Evolutionary conservation across 202 grass and related monocot genomes (phyloP), one percentile per base, ranked within the genome.

Genomic region (Eragrostis tef): DNA sequence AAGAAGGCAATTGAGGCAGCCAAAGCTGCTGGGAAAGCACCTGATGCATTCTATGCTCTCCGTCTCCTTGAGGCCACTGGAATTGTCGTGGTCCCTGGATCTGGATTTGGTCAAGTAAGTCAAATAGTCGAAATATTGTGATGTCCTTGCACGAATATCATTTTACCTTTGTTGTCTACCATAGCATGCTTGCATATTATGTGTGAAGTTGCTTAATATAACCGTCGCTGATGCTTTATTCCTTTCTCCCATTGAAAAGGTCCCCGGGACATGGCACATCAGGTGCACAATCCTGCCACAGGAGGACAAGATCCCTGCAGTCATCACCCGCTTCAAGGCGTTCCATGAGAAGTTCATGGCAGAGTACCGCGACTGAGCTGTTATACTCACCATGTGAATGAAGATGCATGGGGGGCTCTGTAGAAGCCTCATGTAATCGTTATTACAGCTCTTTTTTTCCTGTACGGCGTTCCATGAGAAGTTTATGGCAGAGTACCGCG

Each of bases 261-360:
- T 99, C 82, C 93, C 93, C 13, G 90, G 95, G 53, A 98, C 95
- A 83, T 98, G 91, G 89, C 95, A 95, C 75, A 56, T 98, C 48
- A 98, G 96, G 62, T 99, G 96, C 85, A 99, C 96, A 31, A 99
- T 99, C 71, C 87, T 99, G 81, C 96, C 96, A 0, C 96, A 95
- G 80, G 96, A 99, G 87, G 96, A 99, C 7, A 99, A 99, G 71
- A 95, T 99, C 67, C 96, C 96, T 2, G 89, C 77, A 0, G 91
- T 99, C 64, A 99, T 95, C 74, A 87, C 81, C 66, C 83, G 74
- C 71, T 83, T 98, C 73, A 85, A 77, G 73, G 64, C 54, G 43
- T 98, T 98, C 83, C 95, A 98, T 75, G 90, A 91, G 83, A 19
- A 43, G n/a, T 98, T 98, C 84, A 91, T 98, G 95, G 77, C 69